These are phyloP conservation scores for Daldinia eschscholtzii DNA, from an alignment of 2,329 filamentous ascomycete genomes.

Conservation along the genomic window DNA sequence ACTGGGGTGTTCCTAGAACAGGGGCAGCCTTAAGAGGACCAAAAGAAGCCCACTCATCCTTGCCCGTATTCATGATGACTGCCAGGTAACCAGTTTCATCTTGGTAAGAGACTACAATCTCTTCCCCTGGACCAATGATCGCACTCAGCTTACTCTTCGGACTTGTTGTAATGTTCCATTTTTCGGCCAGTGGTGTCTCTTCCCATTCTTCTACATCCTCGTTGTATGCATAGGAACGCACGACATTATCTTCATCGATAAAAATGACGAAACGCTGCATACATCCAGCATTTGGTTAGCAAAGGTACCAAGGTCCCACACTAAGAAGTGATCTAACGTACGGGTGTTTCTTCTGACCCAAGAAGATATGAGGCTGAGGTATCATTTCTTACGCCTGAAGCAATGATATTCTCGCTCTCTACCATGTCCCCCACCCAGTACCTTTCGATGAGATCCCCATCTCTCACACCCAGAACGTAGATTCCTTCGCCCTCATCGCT, in stretches of 20 bases:
- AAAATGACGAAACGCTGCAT: slow-evolving; percentile 35
- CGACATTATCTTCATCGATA: slow-evolving; percentile 27
- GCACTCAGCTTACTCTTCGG: slow-evolving; percentile 31
- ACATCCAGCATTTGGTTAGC: slow-evolving; percentile 6
- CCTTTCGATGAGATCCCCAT: slow-evolving; percentile 38
- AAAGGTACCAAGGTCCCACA: slow-evolving; percentile 1
- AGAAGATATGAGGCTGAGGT: slow-evolving; percentile 37
- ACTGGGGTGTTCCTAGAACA: slow-evolving; percentile 31
- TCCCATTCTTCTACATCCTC: slow-evolving; percentile 39
- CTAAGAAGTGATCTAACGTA: slow-evolving; percentile 1
- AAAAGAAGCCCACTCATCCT: slow-evolving; percentile 28
- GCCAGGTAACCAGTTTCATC: slow-evolving; percentile 26
- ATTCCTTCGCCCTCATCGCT: slow-evolving; percentile 26
- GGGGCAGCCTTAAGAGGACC: slow-evolving; percentile 25
- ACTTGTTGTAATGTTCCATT: slow-evolving; percentile 29
- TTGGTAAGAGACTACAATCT: slow-evolving; percentile 36
- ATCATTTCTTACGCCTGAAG: slow-evolving; percentile 31
- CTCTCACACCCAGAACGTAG: slow-evolving; percentile 34
- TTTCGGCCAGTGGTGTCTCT: slow-evolving; percentile 30
- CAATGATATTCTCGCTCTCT: slow-evolving; percentile 30
- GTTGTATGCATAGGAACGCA: slow-evolving; percentile 35
- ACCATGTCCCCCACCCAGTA: slow-evolving; percentile 31
- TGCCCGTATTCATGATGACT: slow-evolving; percentile 21
- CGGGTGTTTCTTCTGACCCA: slow-evolving; percentile 10
- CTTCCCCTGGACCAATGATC: slow-evolving; percentile 21